A percentile compares a stretch with the other conserved stretches of the same genome.
phyloP scores from a whole-genome alignment of 768 basidiomycete genomes.

The Piloderma croceum region DNA sequence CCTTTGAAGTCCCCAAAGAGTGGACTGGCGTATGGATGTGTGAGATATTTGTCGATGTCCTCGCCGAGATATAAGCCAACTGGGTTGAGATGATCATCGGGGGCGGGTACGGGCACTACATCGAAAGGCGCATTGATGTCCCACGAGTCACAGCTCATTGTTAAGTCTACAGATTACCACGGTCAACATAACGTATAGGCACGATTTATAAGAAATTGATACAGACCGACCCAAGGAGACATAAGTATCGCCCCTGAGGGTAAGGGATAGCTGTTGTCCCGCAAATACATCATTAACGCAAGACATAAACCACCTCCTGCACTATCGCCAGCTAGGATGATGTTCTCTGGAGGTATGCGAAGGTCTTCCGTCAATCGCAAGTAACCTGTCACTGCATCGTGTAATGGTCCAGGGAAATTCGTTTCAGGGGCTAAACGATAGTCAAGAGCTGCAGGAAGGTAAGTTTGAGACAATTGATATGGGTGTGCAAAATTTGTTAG shows the following conservation, averaged over 20 bases:
- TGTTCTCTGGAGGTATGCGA: slow-evolving; percentile 86
- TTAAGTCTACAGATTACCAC: slow-evolving; percentile 72
- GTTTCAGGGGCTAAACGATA: slow-evolving; percentile 97
- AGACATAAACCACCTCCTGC: slow-evolving; percentile 88
- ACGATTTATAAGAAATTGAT: slow-evolving; percentile 1
- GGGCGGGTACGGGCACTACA: slow-evolving; percentile 66
- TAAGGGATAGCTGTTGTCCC: slow-evolving; percentile 83
- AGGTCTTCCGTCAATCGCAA: slow-evolving; percentile 84
- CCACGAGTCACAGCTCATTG: slow-evolving; percentile 98
- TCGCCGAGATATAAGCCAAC: slow-evolving; percentile 91
- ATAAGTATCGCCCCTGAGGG: slow-evolving; percentile 85
- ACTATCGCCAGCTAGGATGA: slow-evolving; percentile 85
- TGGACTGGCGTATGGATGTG: slow-evolving; percentile 94
- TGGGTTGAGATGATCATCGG: slow-evolving; percentile 85
- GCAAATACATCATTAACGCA: slow-evolving; percentile 86
- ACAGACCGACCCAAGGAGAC: slow-evolving; percentile 93
- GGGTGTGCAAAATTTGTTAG: neutral
- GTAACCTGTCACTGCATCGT: slow-evolving; percentile 84
- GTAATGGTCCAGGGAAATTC: slow-evolving; percentile 82
- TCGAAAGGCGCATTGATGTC: slow-evolving; percentile 87
- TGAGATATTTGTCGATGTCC: slow-evolving; percentile 72
- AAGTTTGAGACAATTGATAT: slow-evolving; percentile 1
- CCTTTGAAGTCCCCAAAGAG: slow-evolving; percentile 86
- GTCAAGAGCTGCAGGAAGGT: slow-evolving; percentile 61
- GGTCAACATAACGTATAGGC: slow-evolving; percentile 5